These are phyloP conservation scores for Saitoella complicata DNA, from an alignment of 805 yeast genomes.

Conservation along the genomic window DNA sequence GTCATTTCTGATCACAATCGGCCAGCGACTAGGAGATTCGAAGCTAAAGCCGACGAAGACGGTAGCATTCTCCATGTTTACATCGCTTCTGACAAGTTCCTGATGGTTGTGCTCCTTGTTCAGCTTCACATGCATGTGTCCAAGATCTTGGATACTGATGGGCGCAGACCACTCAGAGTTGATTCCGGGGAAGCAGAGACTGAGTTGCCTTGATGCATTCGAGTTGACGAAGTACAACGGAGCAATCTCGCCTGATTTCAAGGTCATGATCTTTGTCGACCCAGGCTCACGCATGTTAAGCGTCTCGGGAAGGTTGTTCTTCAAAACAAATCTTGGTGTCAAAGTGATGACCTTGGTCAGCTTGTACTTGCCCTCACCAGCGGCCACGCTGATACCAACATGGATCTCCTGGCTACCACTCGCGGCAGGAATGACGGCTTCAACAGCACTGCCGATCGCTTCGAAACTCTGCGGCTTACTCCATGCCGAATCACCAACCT, in stretches of 20 bases:
- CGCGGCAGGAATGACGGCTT: conserved; percentile 26
- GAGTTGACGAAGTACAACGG: conserved; percentile 40
- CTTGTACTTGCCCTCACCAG: conserved; percentile 74
- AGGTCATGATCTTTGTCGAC: conserved; percentile 27
- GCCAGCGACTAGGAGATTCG: conserved; percentile 66
- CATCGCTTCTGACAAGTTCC: conserved; percentile 51
- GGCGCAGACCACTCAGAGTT: conserved; percentile 73
- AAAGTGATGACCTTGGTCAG: conserved; percentile 62
- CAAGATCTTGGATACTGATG: conserved; percentile 67
- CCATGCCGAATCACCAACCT: conserved; percentile 53
- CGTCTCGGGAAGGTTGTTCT: conserved; percentile 41
- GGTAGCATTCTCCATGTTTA: conserved; percentile 65
- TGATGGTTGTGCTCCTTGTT: conserved; percentile 43
- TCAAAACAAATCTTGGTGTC: conserved; percentile 66
- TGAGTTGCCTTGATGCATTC: conserved; percentile 38
- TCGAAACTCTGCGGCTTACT: conserved; percentile 69
- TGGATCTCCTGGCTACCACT: conserved; percentile 37
- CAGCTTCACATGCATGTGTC: conserved; percentile 61
- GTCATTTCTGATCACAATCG: conserved; percentile 78
- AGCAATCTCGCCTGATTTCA: conserved; percentile 15
- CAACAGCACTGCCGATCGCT: conserved; percentile 72
- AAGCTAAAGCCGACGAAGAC: conserved; percentile 58
- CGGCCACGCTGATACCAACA: conserved; percentile 57
- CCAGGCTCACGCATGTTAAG: conserved; percentile 56
- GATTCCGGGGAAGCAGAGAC: conserved; percentile 40